A percentile compares a stretch with the other conserved stretches of the same genome.
Conservation (phyloP, 768 basidiomycete species). For the Rhodosporidiobolus sp. region DNA sequence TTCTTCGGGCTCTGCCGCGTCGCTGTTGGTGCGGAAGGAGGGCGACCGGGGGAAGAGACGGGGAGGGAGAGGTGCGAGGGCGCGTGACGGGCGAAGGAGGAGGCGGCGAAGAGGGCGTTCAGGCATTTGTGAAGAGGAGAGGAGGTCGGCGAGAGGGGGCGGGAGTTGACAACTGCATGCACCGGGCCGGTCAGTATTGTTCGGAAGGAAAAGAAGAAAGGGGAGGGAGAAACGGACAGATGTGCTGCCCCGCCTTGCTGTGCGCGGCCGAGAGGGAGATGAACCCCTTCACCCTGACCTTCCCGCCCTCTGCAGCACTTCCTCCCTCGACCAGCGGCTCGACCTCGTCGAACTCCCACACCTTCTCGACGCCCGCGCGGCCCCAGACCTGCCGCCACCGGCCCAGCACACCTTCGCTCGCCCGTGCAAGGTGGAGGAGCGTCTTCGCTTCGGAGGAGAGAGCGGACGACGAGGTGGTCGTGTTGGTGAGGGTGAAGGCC, state of each 20-base stretch:
- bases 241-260: slow-evolving; percentile 71
- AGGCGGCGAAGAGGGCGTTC: slow-evolving; percentile 59
- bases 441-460: background rate
- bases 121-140: slow-evolving; percentile 65
- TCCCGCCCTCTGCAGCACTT: slow-evolving; percentile 55
- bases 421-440: background rate
- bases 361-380: slow-evolving; percentile 23
- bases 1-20: slow-evolving; percentile 37
- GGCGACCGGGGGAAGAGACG: background rate
- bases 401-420: slow-evolving; percentile 15
- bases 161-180: slow-evolving; percentile 69
- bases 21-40: background rate
- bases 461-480: background rate
- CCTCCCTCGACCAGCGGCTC: slow-evolving; percentile 50
- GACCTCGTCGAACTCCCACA: slow-evolving; percentile 52
- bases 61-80: slow-evolving; percentile 22
- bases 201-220: background rate
- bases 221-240: slow-evolving; percentile 57
- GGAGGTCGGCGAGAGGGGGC: slow-evolving; percentile 60
- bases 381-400: slow-evolving; percentile 39
- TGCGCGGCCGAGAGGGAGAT: slow-evolving; percentile 39
- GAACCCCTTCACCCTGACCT: slow-evolving; percentile 70
- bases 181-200: background rate
- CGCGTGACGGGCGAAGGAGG: slow-evolving; percentile 40
- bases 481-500: slow-evolving; percentile 27